Conservation (phyloP, 2,329 filamentous ascomycete genomes). For the Aspergillus awamori region DNA sequence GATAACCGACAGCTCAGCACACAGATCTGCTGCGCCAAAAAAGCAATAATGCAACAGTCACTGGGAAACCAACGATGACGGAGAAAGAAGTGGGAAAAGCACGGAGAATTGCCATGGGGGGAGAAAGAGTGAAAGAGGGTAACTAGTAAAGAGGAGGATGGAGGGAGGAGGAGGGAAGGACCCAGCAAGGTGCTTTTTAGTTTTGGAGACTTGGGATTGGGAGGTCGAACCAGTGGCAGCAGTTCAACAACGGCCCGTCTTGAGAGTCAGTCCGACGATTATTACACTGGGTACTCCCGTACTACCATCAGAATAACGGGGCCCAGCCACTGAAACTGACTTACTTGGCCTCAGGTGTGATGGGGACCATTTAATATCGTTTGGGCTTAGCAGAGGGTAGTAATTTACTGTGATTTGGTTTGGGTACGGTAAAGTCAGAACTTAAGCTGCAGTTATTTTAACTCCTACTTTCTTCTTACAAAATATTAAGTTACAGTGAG, state of each 20-base stretch:
- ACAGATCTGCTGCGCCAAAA: constrained; percentile 22
- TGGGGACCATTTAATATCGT: neutral
- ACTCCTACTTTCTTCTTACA: no score
- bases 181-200: constrained; percentile 6
- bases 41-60: constrained; percentile 12
- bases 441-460: no score
- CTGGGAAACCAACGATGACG: constrained; percentile 9
- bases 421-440: neutral
- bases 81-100: constrained; percentile 3
- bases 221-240: constrained; percentile 22
- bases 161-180: neutral
- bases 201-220: constrained; percentile 14
- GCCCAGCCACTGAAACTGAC: neutral
- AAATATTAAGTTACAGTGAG: no score
- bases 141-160: neutral
- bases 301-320: neutral
- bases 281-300: neutral
- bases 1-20: constrained; percentile 29
- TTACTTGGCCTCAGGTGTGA: neutral
- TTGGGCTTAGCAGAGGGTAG: neutral
- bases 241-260: constrained; percentile 14
- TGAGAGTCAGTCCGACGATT: neutral
- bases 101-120: constrained; percentile 1
- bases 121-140: no score
- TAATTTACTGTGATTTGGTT: neutral